Base-by-base conservation (phyloP, 2,329 filamentous ascomycete species). In the Beauveria sp. region DNA sequence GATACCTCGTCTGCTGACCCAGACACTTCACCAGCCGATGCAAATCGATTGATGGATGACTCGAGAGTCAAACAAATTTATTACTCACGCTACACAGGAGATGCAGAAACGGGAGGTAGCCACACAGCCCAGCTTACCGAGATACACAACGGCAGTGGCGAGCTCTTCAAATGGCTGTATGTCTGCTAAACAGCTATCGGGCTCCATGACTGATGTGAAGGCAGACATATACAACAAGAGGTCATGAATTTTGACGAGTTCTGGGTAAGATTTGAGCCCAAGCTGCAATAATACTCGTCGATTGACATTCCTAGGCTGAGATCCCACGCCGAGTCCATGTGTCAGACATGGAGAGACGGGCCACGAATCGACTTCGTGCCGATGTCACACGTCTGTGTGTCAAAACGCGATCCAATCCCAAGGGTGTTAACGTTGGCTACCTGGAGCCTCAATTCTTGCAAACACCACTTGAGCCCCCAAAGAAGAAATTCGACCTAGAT, bases 201-300 rank as follows among this genome's bases (percentile, higher is more conserved):
- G 38, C 22, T 10, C 7, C 28, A 16, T n/a, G n/a, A 66, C 73
- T 40, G 71, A 54, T 12, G 3, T 14, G 28, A 1, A 4, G 10
- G 3, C 14, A 76, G 74, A 1, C 74, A 79, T 63, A 63, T 78
- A 22, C 70, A 70, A 1, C 76, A 79, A 62, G 67, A 72, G 2
- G 69, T 73, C 5, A 74, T 79, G 73, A 76, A 73, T 60, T 74
- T 79, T 64, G 75, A 79, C 10, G 72, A 75, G 3, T 72, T 79
- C 24, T 76, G 74, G 67, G 74, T 78, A 68, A 57, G 64, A 6
- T 1, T 18, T 6, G 20, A 31, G 1, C 8, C 3, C 4, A 5
- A 31, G 3, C 34, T n/a, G 3, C 5, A 8, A 6, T 8, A 5
- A 16, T 3, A 4, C 5, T 7, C 18, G 12, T 8, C 5, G 5